phyloP scores from a whole-genome alignment of 2,329 filamentous ascomycete genomes.

The Teratosphaeria gauchensis region DNA sequence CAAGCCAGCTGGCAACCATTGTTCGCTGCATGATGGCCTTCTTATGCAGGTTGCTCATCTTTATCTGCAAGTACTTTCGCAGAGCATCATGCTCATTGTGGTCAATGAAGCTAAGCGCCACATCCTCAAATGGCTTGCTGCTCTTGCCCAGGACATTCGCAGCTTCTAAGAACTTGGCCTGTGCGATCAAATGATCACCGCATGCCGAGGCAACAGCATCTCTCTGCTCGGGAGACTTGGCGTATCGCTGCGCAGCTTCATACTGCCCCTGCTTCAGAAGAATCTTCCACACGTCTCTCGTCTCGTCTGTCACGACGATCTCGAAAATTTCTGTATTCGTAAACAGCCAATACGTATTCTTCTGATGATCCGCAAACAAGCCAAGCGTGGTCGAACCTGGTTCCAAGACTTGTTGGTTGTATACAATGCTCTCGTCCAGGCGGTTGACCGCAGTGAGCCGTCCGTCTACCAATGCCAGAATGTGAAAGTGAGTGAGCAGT shows the following conservation, averaged over 20 bases:
- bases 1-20: constrained; percentile 91
- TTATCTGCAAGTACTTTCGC: constrained; percentile 78
- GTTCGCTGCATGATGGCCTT: constrained; percentile 80
- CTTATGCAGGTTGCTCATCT: constrained; percentile 73
- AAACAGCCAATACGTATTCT: constrained; percentile 96
- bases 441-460: constrained; percentile 78
- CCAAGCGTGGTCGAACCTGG: constrained; percentile 71
- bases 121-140: constrained; percentile 94
- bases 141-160: constrained; percentile 87
- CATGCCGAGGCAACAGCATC: constrained; percentile 88
- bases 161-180: constrained; percentile 74
- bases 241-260: constrained; percentile 77
- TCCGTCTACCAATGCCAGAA: constrained; percentile 72
- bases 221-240: constrained; percentile 68
- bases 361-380: constrained; percentile 79
- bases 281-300: constrained; percentile 88
- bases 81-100: constrained; percentile 82
- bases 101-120: constrained; percentile 84
- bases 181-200: constrained; percentile 75
- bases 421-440: constrained; percentile 74
- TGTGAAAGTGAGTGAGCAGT: constrained; percentile 86
- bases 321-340: constrained; percentile 87
- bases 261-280: constrained; percentile 82
- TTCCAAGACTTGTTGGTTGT: constrained; percentile 78
- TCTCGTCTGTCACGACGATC: constrained; percentile 81